Evolutionary conservation across 495 filamentous ascomycete species (phyloP).

Genomic region (Paragyromitra xinjiangensis): DNA sequence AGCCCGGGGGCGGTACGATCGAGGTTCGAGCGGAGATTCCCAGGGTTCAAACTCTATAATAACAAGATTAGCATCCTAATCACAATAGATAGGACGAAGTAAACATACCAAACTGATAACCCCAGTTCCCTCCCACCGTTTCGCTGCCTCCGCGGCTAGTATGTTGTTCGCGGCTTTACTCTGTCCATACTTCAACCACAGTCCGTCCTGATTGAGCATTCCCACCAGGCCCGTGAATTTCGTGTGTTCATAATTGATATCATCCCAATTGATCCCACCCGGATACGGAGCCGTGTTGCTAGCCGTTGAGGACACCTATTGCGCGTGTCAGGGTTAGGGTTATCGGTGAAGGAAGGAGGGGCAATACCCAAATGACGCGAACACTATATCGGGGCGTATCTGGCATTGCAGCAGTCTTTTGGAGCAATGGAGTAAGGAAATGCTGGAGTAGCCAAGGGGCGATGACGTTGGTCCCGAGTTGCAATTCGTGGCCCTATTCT

Average conservation of each 20-base stretch:
- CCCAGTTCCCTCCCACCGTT: conserved; percentile 26
- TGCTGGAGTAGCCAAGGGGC: conserved; percentile 61
- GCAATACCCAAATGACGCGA: conserved; percentile 62
- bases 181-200: conserved; percentile 22
- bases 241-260: conserved; percentile 31
- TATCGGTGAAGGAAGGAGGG: conserved; percentile 17
- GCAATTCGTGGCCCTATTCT: conserved; percentile 59
- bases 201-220: neutral
- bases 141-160: conserved; percentile 28
- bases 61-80: neutral
- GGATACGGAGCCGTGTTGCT: conserved; percentile 6
- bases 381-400: conserved; percentile 58
- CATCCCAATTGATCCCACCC: conserved; percentile 41
- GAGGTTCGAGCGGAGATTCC: conserved; percentile 48
- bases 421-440: conserved; percentile 60
- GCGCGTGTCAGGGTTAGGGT: conserved; percentile 39
- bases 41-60: conserved; percentile 38
- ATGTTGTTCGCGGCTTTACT: conserved; percentile 44
- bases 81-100: neutral
- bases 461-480: conserved; percentile 61
- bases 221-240: neutral
- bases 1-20: conserved; percentile 15
- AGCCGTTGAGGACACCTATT: conserved; percentile 59
- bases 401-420: conserved; percentile 57
- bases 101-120: conserved; percentile 28